Base-by-base conservation (phyloP, 305 asterid species). In the Solanum aculeatissimum region DNA sequence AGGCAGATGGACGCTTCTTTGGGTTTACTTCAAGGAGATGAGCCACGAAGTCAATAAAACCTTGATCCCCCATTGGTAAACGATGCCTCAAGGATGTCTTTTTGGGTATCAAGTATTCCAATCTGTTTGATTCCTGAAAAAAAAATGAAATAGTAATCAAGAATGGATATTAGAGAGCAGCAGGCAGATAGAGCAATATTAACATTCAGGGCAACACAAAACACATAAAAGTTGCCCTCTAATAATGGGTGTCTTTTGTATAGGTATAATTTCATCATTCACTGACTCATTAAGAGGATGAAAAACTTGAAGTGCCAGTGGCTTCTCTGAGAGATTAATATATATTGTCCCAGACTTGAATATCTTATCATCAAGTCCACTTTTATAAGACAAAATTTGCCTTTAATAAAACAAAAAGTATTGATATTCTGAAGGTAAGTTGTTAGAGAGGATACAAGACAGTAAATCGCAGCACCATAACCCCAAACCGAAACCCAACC, bases 21-120 rank as follows among this genome's bases (percentile, higher is more conserved):
- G 99, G 99, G 91, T 92, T 91, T 53, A 93, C 90, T 90, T 97
- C 98, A 11, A 97, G 98, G 55, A 97, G 92, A 89, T 95, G 92
- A 89, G 89, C 91, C 86, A 94, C 98, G 35, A 95, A 95, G 90
- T 95, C 98, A 1, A 95, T 92, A 90, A 97, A 97, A 55, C 99
- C 98, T 90, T 94, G 99, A 88, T 97, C 98, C 71, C 98, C 99
- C 98, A 97, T 94, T 65, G 99, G 99, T 89, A 95, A 86, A n/a
- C 98, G 94, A 90, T 92, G 98, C 87, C 98, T 92, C 80, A 97
- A 89, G 82, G 99, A 94, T 51, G 99, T 92, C 91, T 93, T 97
- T 82, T 97, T 97, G 70, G 99, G 98, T 83, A 95, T 93, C 91
- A 97, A 91, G 90, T 92, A 97, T 85, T 97, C 99, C 87, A 97